phyloP scores from a whole-genome alignment of 2,329 filamentous ascomycete genomes.

The Aspergillus clavatus region DNA sequence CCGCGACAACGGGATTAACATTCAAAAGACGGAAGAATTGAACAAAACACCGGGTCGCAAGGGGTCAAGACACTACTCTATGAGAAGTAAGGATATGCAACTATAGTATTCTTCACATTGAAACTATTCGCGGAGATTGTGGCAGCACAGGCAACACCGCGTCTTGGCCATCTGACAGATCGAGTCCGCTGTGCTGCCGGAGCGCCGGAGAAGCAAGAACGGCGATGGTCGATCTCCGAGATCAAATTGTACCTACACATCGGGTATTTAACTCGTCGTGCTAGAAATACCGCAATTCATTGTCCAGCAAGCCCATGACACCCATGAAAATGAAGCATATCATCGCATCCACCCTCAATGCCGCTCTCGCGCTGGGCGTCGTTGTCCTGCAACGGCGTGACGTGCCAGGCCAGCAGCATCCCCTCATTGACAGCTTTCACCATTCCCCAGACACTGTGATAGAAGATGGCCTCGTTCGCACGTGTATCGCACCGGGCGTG shows the following conservation, averaged over 20 bases:
- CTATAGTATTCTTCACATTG: no score
- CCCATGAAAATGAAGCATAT: not conserved
- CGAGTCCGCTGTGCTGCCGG: no score
- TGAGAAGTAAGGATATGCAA: no score
- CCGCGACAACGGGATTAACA: no score
- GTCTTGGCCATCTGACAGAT: not conserved
- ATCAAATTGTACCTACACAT: not conserved
- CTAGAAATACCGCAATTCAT: not conserved
- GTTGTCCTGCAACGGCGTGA: not conserved
- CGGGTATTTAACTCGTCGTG: not conserved
- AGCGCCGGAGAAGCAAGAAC: not conserved
- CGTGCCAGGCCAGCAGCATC: not conserved
- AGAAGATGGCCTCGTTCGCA: not conserved
- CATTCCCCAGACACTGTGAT: not conserved
- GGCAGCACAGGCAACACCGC: no score
- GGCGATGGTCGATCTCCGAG: not conserved
- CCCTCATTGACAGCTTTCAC: not conserved
- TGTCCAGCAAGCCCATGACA: not conserved
- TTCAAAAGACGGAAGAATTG: no score
- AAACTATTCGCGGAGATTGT: no score
- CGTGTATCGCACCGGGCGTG: not conserved
- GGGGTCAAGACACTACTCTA: no score
- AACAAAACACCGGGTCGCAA: no score
- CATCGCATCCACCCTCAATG: not conserved
- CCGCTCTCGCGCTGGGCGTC: not conserved